These are phyloP conservation scores for Plasmodium adleri DNA, from an alignment of 169 alveolate species.

Conservation along the genomic window DNA sequence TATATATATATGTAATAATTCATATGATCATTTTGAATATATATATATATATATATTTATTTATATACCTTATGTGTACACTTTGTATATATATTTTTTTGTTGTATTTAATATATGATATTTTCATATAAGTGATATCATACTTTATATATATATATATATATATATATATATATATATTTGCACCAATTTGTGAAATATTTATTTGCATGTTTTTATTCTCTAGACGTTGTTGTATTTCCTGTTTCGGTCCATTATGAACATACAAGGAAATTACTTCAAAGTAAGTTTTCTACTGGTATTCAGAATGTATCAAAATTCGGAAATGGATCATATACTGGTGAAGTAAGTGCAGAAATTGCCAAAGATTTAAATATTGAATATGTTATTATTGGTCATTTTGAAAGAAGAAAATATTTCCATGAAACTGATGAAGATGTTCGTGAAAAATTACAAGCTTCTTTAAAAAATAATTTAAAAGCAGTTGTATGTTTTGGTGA, in stretches of 20 bases:
- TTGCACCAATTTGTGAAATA: not conserved
- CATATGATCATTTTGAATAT: not conserved
- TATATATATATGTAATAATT: not conserved
- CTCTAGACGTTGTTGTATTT: slow-evolving; percentile 89
- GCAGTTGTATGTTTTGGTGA: slow-evolving; percentile 98
- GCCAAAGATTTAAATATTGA: slow-evolving; percentile 92
- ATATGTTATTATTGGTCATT: slow-evolving; percentile 98
- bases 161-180: not conserved
- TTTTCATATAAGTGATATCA: too few species aligned
- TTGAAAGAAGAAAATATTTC: slow-evolving; percentile 97
- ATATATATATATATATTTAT: not conserved
- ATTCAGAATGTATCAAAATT: slow-evolving; percentile 94
- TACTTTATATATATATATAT: not conserved
- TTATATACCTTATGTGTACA: not conserved
- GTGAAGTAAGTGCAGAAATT: slow-evolving; percentile 96
- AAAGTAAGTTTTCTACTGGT: slow-evolving; percentile 89
- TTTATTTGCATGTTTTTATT: not conserved
- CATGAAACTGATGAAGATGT: slow-evolving; percentile 95
- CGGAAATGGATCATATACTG: slow-evolving; percentile 98
- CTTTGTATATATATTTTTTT: too few species aligned
- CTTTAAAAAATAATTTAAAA: slow-evolving; percentile 89
- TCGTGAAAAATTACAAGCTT: slow-evolving; percentile 93
- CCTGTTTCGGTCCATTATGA: slow-evolving; percentile 93
- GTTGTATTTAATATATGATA: too few species aligned
- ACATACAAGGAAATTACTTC: slow-evolving; percentile 82